These are phyloP conservation scores for Sclerospora graminicola DNA, from an alignment of 352 stramenopile species.

Conservation along the genomic window DNA sequence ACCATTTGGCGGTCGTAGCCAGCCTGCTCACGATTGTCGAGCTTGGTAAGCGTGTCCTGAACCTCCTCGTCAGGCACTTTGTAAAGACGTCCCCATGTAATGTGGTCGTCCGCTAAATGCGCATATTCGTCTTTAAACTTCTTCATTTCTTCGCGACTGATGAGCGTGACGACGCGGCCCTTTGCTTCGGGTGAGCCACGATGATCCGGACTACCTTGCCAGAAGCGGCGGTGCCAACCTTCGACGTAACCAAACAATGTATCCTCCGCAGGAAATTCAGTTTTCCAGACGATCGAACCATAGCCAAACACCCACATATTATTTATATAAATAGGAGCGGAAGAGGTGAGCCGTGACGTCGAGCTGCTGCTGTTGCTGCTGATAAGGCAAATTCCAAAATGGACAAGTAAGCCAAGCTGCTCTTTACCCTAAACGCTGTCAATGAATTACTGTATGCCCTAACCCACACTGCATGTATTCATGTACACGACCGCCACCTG, in stretches of 20 bases:
- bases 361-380: background rate
- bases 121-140: conserved; percentile 63
- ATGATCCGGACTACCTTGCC: conserved; percentile 83
- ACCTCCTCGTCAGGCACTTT: conserved; percentile 75
- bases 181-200: conserved; percentile 63
- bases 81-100: conserved; percentile 83
- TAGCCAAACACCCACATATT: conserved; percentile 82
- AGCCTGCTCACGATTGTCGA: conserved; percentile 79
- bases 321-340: background rate
- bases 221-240: conserved; percentile 83
- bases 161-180: conserved; percentile 81
- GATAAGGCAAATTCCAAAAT: conserved; percentile 21
- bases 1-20: conserved; percentile 75
- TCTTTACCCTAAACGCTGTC: conserved; percentile 6
- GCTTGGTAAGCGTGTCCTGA: conserved; percentile 56
- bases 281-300: conserved; percentile 78
- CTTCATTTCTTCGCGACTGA: conserved; percentile 67
- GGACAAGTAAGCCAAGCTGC: background rate
- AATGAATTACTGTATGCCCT: conserved; percentile 4
- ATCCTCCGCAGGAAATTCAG: conserved; percentile 51
- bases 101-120: conserved; percentile 45
- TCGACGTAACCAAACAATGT: conserved; percentile 69
- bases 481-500: too few relatives aligned
- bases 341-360: background rate
- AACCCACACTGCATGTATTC: background rate